Evolutionary conservation across 345 rosid genomes (phyloP), one percentile per base, ranked within the genome.

Genomic region (Populus ilicifolia): DNA sequence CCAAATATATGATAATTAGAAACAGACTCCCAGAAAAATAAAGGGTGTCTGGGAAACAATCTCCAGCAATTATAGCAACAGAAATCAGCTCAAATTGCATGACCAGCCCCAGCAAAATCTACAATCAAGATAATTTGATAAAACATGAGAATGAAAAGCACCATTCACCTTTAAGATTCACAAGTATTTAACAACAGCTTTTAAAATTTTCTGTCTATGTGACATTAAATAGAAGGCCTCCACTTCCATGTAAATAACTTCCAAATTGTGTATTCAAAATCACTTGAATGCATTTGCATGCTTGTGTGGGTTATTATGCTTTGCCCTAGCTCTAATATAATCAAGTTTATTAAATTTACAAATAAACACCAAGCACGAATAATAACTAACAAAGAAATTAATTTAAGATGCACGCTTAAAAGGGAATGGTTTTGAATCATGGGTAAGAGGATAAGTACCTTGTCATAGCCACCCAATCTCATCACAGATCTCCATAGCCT

Each of bases 401-500:
- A 35, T 48, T 33, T 3, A 68, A 23, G 52, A 70, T 41, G 74
- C 25, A n/a, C 25, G 64, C 12, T 25, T 63, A 66, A 77, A 11
- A 20, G 6, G 44, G 18, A 62, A 66, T 71, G 33, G 18, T 77
- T 70, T 44, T 23, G 48, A 71, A 52, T 35, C 16, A 46, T 41
- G 6, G 62, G 36, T 9, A 11, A 74, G 73, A 64, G 5, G 69
- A 14, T 6, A 50, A 78, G 74, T 81, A 91, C 95, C 93, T 85
- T 87, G 67, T 89, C 95, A 81, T 91, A 91, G 72, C 95, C 95
- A 73, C 95, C 93, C 83, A 91, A 83, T 78, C 80, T 86, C 72
- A 81, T 86, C 69, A 89, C 95, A 78, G 93, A 82, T 81, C 91
- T 87, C 95, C 95, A 91, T 76, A 91, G 80, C 89, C 95, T 91